Conservation (phyloP, 2,329 filamentous ascomycete genomes). For the Pestalotiopsis sp. region DNA sequence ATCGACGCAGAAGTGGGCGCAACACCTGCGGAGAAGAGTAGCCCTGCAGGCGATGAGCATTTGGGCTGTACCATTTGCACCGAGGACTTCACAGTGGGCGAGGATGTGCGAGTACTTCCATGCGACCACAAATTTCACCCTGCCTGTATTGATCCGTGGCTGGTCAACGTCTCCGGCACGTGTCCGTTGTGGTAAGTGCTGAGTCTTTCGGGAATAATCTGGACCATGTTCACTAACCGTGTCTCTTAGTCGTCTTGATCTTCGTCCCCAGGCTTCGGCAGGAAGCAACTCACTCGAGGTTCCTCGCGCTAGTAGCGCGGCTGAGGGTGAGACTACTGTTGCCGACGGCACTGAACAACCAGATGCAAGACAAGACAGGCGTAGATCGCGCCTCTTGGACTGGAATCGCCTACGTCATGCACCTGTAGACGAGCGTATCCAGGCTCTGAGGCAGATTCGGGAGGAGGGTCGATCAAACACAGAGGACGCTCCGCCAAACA, state of each 20-base stretch:
- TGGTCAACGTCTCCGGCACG: constrained; percentile 70
- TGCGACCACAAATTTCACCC: constrained; percentile 72
- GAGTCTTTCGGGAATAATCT: no score
- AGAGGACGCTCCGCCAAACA: constrained; percentile 35
- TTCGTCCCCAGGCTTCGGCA: constrained; percentile 41
- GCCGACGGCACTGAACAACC: constrained; percentile 10
- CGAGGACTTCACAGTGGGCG: constrained; percentile 67
- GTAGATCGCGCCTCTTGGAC: constrained; percentile 58
- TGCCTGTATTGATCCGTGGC: constrained; percentile 69
- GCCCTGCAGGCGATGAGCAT: constrained; percentile 37
- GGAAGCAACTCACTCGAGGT: not conserved
- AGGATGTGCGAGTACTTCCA: constrained; percentile 69
- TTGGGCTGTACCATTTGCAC: constrained; percentile 70
- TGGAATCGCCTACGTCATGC: constrained; percentile 60
- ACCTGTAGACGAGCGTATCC: constrained; percentile 65
- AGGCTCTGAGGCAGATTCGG: constrained; percentile 54
- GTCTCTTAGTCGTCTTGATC: constrained; percentile 55
- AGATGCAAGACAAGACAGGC: constrained; percentile 39
- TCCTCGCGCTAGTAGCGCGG: not conserved
- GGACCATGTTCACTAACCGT: not conserved
- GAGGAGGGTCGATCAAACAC: constrained; percentile 37
- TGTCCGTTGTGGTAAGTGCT: constrained; percentile 67
- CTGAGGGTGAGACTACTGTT: not conserved
- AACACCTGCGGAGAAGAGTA: not conserved
- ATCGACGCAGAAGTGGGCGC: constrained; percentile 9